These are phyloP conservation scores for Elaeis oleifera DNA, from an alignment of 202 grass and related monocot genomes.

Conservation along the genomic window DNA sequence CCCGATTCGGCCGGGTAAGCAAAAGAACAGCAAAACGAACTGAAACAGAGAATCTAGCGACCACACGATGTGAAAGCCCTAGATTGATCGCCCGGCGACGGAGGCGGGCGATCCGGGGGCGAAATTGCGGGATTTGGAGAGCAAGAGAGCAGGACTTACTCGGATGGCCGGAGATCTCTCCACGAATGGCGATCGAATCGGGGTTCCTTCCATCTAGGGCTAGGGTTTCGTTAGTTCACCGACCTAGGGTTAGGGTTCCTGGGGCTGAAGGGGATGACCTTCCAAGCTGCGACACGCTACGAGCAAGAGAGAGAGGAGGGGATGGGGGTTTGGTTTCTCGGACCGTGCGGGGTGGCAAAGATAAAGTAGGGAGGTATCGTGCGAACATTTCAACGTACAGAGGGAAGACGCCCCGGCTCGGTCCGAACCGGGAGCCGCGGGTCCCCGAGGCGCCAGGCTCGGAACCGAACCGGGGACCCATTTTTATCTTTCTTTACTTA, in stretches of 20 bases:
- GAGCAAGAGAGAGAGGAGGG: background rate
- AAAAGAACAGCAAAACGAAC: background rate
- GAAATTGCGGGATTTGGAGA: slow-evolving; percentile 10
- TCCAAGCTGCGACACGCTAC: slow-evolving; percentile 30
- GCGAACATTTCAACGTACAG: slow-evolving; percentile 33
- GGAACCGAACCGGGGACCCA: background rate
- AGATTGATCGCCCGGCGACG: slow-evolving; percentile 2
- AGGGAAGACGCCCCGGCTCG: background rate
- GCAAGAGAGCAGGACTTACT: slow-evolving; percentile 5
- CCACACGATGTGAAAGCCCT: background rate
- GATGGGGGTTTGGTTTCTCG: too few species aligned
- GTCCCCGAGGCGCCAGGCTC: background rate
- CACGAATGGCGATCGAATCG: slow-evolving; percentile 21
- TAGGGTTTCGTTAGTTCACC: background rate
- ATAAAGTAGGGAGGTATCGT: background rate
- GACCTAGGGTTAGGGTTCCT: slow-evolving; percentile 75
- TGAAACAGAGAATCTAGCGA: background rate
- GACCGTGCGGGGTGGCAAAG: too few species aligned
- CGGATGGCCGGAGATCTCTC: slow-evolving; percentile 20
- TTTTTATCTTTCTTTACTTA: too few species aligned
- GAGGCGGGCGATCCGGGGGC: slow-evolving; percentile 1
- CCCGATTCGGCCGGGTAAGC: background rate
- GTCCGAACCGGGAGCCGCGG: background rate
- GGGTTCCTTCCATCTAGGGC: slow-evolving; percentile 53
- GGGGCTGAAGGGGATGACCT: slow-evolving; percentile 2